Conservation (phyloP, 345 rosid genomes). For the Rhodomyrtus tomentosa region DNA sequence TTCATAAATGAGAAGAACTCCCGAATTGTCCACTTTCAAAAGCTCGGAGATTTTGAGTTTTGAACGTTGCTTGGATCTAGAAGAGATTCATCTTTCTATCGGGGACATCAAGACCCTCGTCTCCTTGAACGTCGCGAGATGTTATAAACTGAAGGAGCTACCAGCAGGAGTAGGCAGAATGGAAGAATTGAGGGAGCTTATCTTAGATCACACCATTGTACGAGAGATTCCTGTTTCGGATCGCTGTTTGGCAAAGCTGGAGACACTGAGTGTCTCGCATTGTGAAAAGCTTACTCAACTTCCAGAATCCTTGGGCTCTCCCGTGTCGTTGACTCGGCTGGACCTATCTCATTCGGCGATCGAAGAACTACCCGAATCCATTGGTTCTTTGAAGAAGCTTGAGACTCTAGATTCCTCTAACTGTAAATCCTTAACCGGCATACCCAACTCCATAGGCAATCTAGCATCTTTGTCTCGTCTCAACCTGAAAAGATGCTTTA, state of each 20-base stretch:
- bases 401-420: not conserved
- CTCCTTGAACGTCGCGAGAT: not conserved
- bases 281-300: too few relatives aligned
- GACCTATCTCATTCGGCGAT: fast-evolving
- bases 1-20: fast-evolving
- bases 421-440: not conserved
- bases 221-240: not conserved
- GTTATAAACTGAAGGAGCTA: not conserved
- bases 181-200: not conserved
- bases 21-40: not conserved
- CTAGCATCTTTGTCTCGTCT: not conserved
- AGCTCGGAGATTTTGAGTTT: not conserved
- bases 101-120: not conserved
- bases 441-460: not conserved
- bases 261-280: not conserved
- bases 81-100: not conserved
- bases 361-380: not conserved
- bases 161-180: not conserved
- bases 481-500: not conserved
- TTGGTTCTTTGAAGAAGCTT: not conserved
- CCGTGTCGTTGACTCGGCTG: not conserved
- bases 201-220: not conserved
- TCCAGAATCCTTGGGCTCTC: not conserved
- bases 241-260: not conserved
- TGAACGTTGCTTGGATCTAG: fast-evolving